These are phyloP conservation scores for Lobosporangium transversale DNA, from an alignment of 192 early-diverging fungal genomes.

Conservation along the genomic window DNA sequence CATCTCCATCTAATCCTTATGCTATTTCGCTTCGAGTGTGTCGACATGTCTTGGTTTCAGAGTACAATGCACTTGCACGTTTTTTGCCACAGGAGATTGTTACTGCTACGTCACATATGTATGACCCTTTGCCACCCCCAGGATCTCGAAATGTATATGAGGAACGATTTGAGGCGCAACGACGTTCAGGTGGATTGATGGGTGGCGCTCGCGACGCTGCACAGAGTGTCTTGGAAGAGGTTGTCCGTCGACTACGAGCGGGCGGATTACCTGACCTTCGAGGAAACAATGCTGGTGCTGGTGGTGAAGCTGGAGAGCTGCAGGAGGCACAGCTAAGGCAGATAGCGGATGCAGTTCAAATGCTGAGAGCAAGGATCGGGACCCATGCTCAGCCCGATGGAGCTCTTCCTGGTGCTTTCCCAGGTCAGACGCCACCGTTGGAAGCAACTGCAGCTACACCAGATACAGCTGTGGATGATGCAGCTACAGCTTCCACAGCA, in stretches of 20 bases:
- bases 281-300: constrained; percentile 14
- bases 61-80: constrained; percentile 58
- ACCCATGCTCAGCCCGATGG: not conserved
- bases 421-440: constrained; percentile 11
- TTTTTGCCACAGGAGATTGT: constrained; percentile 63
- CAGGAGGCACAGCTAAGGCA: constrained; percentile 33
- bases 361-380: constrained; percentile 8
- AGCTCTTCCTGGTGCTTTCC: constrained; percentile 25
- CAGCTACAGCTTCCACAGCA: not conserved
- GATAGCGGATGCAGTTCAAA: constrained; percentile 38
- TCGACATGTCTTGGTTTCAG: constrained; percentile 55
- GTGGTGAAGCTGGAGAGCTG: constrained; percentile 14
- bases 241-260: constrained; percentile 29
- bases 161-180: constrained; percentile 37
- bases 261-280: constrained; percentile 23
- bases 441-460: not conserved
- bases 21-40: constrained; percentile 25
- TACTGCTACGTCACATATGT: constrained; percentile 59
- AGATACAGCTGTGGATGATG: not conserved
- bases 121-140: constrained; percentile 75
- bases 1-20: constrained; percentile 6
- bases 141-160: constrained; percentile 56
- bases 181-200: constrained; percentile 12
- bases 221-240: constrained; percentile 37
- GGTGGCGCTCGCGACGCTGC: constrained; percentile 35